Conservation (phyloP, 2,329 filamentous ascomycete species). For the Claviceps sp. region DNA sequence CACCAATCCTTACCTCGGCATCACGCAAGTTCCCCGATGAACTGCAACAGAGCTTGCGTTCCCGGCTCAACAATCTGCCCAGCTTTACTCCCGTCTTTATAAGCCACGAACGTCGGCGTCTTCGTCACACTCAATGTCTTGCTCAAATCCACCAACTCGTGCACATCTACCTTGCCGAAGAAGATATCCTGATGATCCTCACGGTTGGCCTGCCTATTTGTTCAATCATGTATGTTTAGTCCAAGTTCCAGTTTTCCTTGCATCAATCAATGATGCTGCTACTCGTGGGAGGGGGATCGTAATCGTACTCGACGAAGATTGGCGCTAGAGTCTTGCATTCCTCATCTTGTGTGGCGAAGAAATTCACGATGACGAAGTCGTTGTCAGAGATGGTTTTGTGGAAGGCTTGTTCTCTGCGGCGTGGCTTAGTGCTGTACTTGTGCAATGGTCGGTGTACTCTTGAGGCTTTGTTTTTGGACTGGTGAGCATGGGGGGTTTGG, state of each 20-base stretch:
- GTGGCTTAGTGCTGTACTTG: background rate
- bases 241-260: background rate
- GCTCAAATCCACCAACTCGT: background rate
- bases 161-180: conserved; percentile 4
- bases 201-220: conserved; percentile 4
- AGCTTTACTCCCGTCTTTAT: background rate
- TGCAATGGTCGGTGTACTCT: background rate
- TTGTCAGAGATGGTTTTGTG: background rate
- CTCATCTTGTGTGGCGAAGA: conserved; percentile 4
- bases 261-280: background rate
- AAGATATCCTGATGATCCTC: background rate
- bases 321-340: conserved; percentile 3
- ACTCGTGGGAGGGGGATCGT: background rate
- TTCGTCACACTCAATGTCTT: background rate
- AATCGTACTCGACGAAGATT: conserved; percentile 5
- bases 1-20: background rate
- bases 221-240: background rate
- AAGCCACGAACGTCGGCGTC: conserved; percentile 2
- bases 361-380: conserved; percentile 2
- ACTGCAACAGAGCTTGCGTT: conserved; percentile 3
- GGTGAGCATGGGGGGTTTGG: background rate
- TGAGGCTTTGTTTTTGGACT: background rate
- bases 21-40: background rate
- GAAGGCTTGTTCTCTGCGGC: conserved; percentile 1
- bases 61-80: conserved; percentile 1